phyloP scores from a whole-genome alignment of 805 yeast genomes.

The Komagataella mondaviorum region DNA sequence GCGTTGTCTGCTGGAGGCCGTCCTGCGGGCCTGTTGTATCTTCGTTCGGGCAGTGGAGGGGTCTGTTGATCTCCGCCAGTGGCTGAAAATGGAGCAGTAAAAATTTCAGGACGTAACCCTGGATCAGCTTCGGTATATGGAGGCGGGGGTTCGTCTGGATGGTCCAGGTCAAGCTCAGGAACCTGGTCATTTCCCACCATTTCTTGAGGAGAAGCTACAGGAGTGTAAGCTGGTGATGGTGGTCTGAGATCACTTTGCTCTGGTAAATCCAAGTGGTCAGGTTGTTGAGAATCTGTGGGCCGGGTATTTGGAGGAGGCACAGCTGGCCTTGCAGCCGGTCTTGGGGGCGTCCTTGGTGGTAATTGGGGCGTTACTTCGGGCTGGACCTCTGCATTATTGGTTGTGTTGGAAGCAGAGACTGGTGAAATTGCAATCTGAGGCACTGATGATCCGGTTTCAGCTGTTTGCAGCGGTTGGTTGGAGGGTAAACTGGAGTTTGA shows the following conservation, averaged over 20 bases:
- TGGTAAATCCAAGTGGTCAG: conserved; percentile 1
- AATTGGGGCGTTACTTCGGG: neutral
- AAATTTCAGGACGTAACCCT: conserved; percentile 7
- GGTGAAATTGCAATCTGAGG: neutral
- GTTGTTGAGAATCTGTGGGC: neutral
- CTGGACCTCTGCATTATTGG: conserved; percentile 4
- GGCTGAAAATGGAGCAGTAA: conserved; percentile 14
- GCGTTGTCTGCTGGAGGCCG: neutral
- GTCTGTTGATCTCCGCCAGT: conserved; percentile 12
- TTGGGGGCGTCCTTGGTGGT: neutral
- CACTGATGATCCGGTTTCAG: neutral
- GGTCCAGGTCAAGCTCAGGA: conserved; percentile 2
- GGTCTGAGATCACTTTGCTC: conserved; percentile 10
- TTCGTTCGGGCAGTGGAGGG: conserved; percentile 2
- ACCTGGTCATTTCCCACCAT: conserved; percentile 1
- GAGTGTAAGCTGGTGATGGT: conserved; percentile 18
- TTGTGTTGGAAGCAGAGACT: conserved; percentile 5
- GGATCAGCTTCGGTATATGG: conserved; percentile 20
- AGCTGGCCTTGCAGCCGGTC: neutral
- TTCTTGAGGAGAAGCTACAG: conserved; percentile 12
- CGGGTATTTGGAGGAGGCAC: neutral
- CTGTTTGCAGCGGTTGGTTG: neutral
- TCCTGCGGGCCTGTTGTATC: neutral
- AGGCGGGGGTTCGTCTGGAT: conserved; percentile 20
- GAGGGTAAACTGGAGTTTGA: neutral